A percentile compares a stretch with the other conserved stretches of the same genome.
phyloP scores from a whole-genome alignment of 1,284 basidiomycete species.

The Ceratobasidium sp. region DNA sequence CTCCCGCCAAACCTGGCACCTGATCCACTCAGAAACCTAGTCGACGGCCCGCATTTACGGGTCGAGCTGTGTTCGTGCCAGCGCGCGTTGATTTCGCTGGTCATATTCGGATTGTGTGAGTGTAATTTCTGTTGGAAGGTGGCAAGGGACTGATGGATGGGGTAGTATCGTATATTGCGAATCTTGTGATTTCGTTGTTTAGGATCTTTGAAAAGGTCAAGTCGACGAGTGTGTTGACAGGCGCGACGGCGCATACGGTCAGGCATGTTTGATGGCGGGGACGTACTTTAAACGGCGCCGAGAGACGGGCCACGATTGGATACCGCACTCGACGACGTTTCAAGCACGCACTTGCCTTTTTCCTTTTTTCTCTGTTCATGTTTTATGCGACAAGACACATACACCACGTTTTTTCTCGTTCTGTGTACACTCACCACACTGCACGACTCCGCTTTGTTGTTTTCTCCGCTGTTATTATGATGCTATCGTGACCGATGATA shows the following conservation, averaged over 20 bases:
- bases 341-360: constrained; percentile 11
- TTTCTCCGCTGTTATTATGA: background rate
- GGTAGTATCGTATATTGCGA: constrained; percentile 79
- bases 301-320: background rate
- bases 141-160: constrained; percentile 76
- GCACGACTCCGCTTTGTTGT: background rate
- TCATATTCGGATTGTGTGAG: constrained; percentile 37
- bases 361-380: constrained; percentile 14
- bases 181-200: constrained; percentile 85
- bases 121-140: constrained; percentile 44
- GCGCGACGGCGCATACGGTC: constrained; percentile 18
- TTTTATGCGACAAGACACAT: constrained; percentile 14
- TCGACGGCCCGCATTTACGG: constrained; percentile 29
- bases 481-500: background rate
- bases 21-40: constrained; percentile 51
- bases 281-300: background rate
- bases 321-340: constrained; percentile 9
- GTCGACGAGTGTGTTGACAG: constrained; percentile 51
- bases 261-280: constrained; percentile 12
- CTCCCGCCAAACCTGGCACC: constrained; percentile 60
- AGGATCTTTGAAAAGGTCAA: constrained; percentile 90
- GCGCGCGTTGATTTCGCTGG: constrained; percentile 47
- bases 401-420: background rate
- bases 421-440: constrained; percentile 7
- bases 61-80: constrained; percentile 48